A percentile compares a stretch with the other conserved stretches of the same genome.
phyloP scores from a whole-genome alignment of 306 rosid species.

The Boehmeria nivea region DNA sequence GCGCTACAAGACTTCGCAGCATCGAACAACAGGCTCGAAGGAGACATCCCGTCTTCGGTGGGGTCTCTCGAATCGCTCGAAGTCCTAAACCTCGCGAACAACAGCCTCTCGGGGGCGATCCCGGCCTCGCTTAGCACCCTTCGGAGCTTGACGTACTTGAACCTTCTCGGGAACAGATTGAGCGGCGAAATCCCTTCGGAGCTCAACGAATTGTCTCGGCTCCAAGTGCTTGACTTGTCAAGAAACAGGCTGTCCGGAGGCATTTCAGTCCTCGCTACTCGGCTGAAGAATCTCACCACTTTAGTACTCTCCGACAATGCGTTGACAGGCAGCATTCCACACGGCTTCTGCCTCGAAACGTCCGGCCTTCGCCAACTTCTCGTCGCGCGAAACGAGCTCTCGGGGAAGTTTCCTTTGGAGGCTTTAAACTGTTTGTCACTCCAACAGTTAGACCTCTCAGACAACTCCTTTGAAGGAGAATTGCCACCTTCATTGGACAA shows the following conservation, averaged over 20 bases:
- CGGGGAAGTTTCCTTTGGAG: slow-evolving; percentile 67
- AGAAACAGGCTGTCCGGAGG: slow-evolving; percentile 70
- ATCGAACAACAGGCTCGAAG: slow-evolving; percentile 69
- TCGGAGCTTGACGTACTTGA: slow-evolving; percentile 60
- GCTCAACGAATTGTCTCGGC: slow-evolving; percentile 56
- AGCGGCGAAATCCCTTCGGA: slow-evolving; percentile 60
- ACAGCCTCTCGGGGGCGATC: slow-evolving; percentile 72
- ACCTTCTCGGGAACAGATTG: slow-evolving; percentile 71
- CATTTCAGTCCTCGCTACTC: slow-evolving; percentile 36
- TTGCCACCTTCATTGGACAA: slow-evolving; percentile 54
- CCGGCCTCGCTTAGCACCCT: slow-evolving; percentile 52
- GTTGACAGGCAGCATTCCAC: slow-evolving; percentile 63
- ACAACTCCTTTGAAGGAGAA: slow-evolving; percentile 62
- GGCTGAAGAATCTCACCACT: slow-evolving; percentile 42
- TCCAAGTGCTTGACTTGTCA: slow-evolving; percentile 75
- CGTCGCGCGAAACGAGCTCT: slow-evolving; percentile 64
- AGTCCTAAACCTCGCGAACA: slow-evolving; percentile 76
- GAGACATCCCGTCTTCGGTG: slow-evolving; percentile 54
- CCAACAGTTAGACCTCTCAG: slow-evolving; percentile 84
- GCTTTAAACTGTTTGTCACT: slow-evolving; percentile 60
- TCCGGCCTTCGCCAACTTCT: slow-evolving; percentile 58
- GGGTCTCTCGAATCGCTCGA: slow-evolving; percentile 54
- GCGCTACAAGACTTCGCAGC: slow-evolving; percentile 68
- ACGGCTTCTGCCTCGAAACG: slow-evolving; percentile 51
- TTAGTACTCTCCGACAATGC: slow-evolving; percentile 71